Conservation (phyloP, 2,329 filamentous ascomycete genomes). For the Clarireedia monteithiana region DNA sequence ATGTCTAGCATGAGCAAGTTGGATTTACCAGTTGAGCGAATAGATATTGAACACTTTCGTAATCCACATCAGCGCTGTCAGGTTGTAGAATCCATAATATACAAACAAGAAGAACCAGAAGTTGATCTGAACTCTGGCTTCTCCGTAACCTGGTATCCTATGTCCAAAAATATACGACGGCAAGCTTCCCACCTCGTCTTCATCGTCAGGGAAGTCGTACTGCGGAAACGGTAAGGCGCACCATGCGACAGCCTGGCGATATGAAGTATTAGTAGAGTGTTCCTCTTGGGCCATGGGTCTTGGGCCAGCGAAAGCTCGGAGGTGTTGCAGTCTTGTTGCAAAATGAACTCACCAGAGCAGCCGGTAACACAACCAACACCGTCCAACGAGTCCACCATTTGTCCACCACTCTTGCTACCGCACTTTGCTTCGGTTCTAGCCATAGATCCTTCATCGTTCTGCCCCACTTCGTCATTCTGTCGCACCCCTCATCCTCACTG, state of each 20-base stretch:
- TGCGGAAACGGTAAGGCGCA: conserved; percentile 59
- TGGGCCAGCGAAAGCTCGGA: neutral
- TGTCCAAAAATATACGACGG: conserved; percentile 22
- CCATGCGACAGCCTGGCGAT: conserved; percentile 50
- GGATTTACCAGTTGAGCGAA: conserved; percentile 52
- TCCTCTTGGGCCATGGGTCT: neutral
- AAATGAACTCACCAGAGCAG: conserved; percentile 43
- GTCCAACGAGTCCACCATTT: conserved; percentile 58
- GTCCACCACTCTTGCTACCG: conserved; percentile 50
- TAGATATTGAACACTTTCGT: conserved; percentile 67
- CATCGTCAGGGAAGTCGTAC: conserved; percentile 44
- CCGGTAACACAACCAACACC: conserved; percentile 53
- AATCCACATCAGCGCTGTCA: conserved; percentile 62
- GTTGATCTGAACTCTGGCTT: conserved; percentile 55
- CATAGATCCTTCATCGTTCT: conserved; percentile 43
- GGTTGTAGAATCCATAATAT: conserved; percentile 62
- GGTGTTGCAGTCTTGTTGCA: neutral
- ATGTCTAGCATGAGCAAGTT: neutral
- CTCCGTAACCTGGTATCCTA: conserved; percentile 53
- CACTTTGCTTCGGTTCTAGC: conserved; percentile 51
- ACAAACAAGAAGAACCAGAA: conserved; percentile 67
- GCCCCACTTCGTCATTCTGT: conserved; percentile 26
- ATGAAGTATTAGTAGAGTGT: neutral
- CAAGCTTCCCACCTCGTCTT: conserved; percentile 25
- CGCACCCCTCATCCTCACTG: conserved; percentile 17